These are phyloP conservation scores for Rhizopogon vesiculosus DNA, from an alignment of 768 basidiomycete genomes.

Conservation along the genomic window DNA sequence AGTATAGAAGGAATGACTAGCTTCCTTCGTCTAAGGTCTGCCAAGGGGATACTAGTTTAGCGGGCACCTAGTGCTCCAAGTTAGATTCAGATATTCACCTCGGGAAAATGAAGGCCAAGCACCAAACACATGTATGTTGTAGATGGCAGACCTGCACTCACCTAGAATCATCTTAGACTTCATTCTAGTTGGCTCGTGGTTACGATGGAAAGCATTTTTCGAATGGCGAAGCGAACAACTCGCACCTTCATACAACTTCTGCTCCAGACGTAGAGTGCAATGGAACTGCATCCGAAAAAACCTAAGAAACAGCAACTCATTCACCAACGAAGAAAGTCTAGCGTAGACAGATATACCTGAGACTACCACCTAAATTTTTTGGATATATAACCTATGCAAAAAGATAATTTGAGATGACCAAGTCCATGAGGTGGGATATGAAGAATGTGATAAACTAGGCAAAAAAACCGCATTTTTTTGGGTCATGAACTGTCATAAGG, in stretches of 20 bases:
- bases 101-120: neutral
- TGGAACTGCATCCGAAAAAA: neutral
- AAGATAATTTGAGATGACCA: constrained; percentile 15
- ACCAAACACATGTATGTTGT: neutral
- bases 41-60: too few species aligned
- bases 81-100: neutral
- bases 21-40: too few species aligned
- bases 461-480: constrained; percentile 8
- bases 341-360: constrained; percentile 2
- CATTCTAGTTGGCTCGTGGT: too few species aligned
- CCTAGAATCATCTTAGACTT: too few species aligned
- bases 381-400: constrained; percentile 10
- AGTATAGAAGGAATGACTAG: too few species aligned
- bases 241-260: too few species aligned
- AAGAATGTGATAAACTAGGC: constrained; percentile 11
- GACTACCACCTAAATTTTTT: constrained; percentile 6
- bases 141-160: too few species aligned
- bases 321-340: neutral
- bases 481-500: constrained; percentile 4
- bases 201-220: too few species aligned
- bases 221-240: too few species aligned
- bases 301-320: neutral
- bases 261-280: too few species aligned
- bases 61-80: neutral
- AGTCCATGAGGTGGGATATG: constrained; percentile 11